Evolutionary conservation across 2,329 filamentous ascomycete species (phyloP).

Genomic region (Dryadomyces quercus-mongolicae): DNA sequence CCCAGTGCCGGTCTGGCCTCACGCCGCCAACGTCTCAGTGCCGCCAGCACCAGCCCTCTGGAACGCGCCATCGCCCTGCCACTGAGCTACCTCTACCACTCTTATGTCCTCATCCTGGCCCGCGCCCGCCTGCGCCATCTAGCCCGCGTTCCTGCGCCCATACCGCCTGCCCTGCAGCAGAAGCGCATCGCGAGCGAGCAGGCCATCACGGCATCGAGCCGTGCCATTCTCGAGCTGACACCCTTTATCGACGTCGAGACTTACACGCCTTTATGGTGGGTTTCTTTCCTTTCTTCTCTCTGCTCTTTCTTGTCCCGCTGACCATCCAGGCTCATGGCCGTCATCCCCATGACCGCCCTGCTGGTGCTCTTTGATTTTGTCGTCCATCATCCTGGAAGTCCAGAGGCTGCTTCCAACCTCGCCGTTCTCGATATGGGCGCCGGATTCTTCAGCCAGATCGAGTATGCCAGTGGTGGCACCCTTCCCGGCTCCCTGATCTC

Average conservation of each 20-base stretch:
- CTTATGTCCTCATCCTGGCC: constrained; percentile 16
- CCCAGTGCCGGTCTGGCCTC: constrained; percentile 6
- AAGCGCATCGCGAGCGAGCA: neutral
- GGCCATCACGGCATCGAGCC: constrained; percentile 1
- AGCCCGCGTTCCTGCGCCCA: neutral
- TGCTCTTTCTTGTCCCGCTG: neutral
- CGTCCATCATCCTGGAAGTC: constrained; percentile 22
- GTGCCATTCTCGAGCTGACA: constrained; percentile 18
- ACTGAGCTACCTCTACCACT: constrained; percentile 18
- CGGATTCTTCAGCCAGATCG: constrained; percentile 29
- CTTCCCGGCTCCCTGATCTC: constrained; percentile 24
- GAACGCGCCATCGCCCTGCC: constrained; percentile 10
- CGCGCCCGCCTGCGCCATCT: constrained; percentile 15
- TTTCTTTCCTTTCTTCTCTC: neutral
- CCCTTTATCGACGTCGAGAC: constrained; percentile 18
- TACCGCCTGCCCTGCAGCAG: neutral
- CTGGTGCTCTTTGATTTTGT: constrained; percentile 30
- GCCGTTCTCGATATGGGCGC: constrained; percentile 26
- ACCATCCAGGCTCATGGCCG: constrained; percentile 18
- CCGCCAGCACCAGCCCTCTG: neutral
- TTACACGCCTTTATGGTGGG: constrained; percentile 17
- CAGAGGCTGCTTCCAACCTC: constrained; percentile 23
- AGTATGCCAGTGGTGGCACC: constrained; percentile 21
- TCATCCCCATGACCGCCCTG: constrained; percentile 23
- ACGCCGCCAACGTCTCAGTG: constrained; percentile 1